A percentile compares a stretch with the other conserved stretches of the same genome.
Evolutionary conservation across 257 asterid genomes (phyloP).

Genomic region (Parsonsia alboflavescens): DNA sequence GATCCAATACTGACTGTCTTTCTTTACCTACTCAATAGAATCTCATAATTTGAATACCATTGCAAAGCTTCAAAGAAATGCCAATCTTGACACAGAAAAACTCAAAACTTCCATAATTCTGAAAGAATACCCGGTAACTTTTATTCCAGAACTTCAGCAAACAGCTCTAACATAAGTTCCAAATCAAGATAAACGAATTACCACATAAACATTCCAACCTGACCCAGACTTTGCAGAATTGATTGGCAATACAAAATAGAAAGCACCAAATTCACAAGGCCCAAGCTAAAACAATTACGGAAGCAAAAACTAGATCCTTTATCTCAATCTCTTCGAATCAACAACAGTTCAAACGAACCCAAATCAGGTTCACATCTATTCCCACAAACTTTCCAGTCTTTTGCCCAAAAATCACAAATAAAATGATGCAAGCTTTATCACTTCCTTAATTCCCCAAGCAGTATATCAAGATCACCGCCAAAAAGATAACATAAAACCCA

Average conservation of each 20-base stretch:
- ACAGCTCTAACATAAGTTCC: neutral
- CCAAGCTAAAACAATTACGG: neutral
- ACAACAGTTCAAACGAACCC: neutral
- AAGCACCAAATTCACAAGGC: conserved; percentile 4
- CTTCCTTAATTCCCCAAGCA: conserved; percentile 6
- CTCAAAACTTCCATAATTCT: neutral
- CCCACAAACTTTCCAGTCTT: neutral
- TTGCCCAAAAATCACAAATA: neutral
- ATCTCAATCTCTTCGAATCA: conserved; percentile 1
- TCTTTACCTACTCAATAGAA: conserved; percentile 14
- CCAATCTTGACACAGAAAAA: neutral
- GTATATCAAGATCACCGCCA: neutral
- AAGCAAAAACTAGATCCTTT: conserved; percentile 4
- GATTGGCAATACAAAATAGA: neutral
- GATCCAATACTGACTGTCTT: conserved; percentile 1
- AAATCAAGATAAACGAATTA: neutral
- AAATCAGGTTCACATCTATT: neutral
- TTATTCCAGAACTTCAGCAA: neutral
- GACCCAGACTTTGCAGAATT: neutral
- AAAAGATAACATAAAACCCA: neutral
- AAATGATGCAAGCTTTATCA: neutral
- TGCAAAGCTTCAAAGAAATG: conserved; percentile 1
- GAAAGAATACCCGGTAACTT: neutral
- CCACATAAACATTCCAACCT: neutral
- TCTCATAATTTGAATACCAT: conserved; percentile 2